These are phyloP conservation scores for Sanguinoderma infundibulare DNA, from an alignment of 1,284 basidiomycete species.

Conservation along the genomic window DNA sequence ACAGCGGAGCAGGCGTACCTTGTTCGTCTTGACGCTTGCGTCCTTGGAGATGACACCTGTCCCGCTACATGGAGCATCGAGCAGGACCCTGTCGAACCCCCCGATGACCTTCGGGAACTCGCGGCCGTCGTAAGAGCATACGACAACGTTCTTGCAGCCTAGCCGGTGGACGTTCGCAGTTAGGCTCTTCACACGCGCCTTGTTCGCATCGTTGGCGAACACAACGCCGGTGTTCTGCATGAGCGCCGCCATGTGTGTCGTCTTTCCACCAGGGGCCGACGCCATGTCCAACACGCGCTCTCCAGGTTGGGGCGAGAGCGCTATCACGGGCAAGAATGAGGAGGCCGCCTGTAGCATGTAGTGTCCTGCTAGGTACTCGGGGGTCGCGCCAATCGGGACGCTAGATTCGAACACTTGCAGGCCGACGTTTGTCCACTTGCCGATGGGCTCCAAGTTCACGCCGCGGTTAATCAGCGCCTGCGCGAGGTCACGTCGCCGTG, in stretches of 20 bases:
- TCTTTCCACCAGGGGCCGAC: constrained; percentile 97
- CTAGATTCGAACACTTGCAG: constrained; percentile 97
- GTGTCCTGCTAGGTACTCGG: constrained; percentile 98
- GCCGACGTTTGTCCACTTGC: constrained; percentile 99
- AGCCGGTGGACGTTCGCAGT: constrained; percentile 97
- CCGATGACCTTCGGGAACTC: constrained; percentile 99
- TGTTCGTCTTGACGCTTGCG: constrained; percentile 97
- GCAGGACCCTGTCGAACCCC: constrained; percentile 94
- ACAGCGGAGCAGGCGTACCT: constrained; percentile 57
- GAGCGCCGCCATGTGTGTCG: constrained; percentile 94
- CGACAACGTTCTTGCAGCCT: constrained; percentile 97
- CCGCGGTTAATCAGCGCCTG: constrained; percentile 96
- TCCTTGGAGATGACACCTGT: constrained; percentile 99
- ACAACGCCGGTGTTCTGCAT: constrained; percentile 97
- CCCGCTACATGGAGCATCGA: constrained; percentile 98
- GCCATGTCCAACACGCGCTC: constrained; percentile 99
- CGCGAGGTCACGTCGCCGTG: constrained; percentile 91
- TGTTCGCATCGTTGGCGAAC: constrained; percentile 99
- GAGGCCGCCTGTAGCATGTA: constrained; percentile 99
- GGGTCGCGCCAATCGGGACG: constrained; percentile 97
- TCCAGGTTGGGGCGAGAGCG: constrained; percentile 90
- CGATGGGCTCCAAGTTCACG: constrained; percentile 96
- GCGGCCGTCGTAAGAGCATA: constrained; percentile 97
- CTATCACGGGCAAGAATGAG: constrained; percentile 98
- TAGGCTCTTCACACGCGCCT: constrained; percentile 93